Conservation (phyloP, 176 grass and related monocot genomes). For the Oryza coarctata region DNA sequence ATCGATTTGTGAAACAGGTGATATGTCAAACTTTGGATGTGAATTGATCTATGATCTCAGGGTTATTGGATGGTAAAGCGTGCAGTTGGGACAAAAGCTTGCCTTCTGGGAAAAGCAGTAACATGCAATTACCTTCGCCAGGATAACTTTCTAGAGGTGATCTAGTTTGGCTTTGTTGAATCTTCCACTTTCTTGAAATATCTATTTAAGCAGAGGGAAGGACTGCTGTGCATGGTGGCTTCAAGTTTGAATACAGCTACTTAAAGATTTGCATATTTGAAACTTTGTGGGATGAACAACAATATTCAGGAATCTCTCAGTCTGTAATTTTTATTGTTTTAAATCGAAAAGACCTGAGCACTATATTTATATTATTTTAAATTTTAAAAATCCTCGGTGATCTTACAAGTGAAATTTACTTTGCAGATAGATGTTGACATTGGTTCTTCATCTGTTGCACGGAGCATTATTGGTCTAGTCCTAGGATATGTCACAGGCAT, state of each 20-base stretch:
- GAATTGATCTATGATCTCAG: constrained; percentile 41
- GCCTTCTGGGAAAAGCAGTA: constrained; percentile 94
- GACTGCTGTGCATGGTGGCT: not conserved
- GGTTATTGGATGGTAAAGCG: constrained; percentile 99
- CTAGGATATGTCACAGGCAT: constrained; percentile 94
- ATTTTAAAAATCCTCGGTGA: not conserved
- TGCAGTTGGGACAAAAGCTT: constrained; percentile 96
- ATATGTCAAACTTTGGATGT: constrained; percentile 3
- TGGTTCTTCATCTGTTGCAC: constrained; percentile 91
- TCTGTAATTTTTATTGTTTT: constrained; percentile 18
- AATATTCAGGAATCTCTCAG: not conserved
- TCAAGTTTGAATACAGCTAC: not conserved
- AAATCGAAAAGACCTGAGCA: not conserved
- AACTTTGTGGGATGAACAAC: not conserved
- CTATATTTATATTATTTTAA: constrained; percentile 18
- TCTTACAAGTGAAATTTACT: constrained; percentile 25
- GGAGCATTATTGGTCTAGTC: constrained; percentile 92
- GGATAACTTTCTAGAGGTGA: constrained; percentile 98
- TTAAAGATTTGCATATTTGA: constrained; percentile 1
- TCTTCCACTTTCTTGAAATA: not conserved
- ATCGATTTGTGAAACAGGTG: not conserved
- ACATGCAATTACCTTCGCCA: constrained; percentile 89
- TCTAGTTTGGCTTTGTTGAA: not conserved
- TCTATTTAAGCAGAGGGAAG: not conserved
- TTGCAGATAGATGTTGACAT: constrained; percentile 98